A percentile compares a stretch with the other conserved stretches of the same genome.
Evolutionary conservation across 768 basidiomycete genomes (phyloP).

Genomic region (Candolleomyces aberdarensis): DNA sequence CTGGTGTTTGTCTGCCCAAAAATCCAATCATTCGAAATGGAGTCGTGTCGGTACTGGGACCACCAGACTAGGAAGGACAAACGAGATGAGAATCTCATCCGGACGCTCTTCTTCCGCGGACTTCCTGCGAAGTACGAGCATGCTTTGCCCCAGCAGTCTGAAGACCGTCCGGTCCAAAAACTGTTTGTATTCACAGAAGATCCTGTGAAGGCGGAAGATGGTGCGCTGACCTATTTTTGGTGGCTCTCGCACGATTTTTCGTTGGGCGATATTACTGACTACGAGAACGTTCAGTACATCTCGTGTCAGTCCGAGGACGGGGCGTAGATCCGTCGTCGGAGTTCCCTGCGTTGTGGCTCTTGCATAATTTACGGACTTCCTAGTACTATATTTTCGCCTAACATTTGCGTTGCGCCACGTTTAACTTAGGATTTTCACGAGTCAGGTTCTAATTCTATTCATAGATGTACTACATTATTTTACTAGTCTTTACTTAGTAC

Average conservation of each 20-base stretch:
- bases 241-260: constrained; percentile 3
- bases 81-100: background rate
- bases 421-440: too few relatives aligned
- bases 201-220: background rate
- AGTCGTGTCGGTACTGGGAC: background rate
- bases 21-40: constrained; percentile 3
- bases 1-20: constrained; percentile 4
- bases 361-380: too few relatives aligned
- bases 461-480: too few relatives aligned
- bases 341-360: too few relatives aligned
- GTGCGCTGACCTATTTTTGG: background rate
- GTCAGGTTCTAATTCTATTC: too few relatives aligned
- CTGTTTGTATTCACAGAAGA: constrained; percentile 2
- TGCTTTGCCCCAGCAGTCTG: background rate
- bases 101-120: constrained; percentile 2
- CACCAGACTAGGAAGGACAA: background rate
- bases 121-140: background rate
- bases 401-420: too few relatives aligned
- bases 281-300: constrained; percentile 4
- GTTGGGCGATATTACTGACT: background rate
- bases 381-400: too few relatives aligned
- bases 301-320: background rate
- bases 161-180: background rate
- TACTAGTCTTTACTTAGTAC: constrained; percentile 17
- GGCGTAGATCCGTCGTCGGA: background rate